phyloP scores from a whole-genome alignment of 225 moss, liverwort and hornwort genomes.

The Polytrichum formosum region DNA sequence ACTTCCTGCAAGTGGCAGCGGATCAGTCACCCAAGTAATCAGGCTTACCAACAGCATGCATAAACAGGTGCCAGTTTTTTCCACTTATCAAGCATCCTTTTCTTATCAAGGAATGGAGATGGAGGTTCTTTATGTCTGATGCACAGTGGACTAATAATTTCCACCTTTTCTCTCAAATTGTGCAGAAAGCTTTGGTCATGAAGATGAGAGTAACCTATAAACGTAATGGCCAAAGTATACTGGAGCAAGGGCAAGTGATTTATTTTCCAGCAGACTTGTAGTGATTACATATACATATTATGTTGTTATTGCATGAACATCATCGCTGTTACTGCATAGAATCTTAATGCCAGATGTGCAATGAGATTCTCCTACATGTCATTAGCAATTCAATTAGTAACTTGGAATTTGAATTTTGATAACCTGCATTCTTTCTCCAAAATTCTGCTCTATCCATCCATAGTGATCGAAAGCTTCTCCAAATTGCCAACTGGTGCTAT shows the following conservation, averaged over 20 bases:
- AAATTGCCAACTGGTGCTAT: too few relatives aligned
- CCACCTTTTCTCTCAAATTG: slow-evolving; percentile 1
- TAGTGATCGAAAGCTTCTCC: too few relatives aligned
- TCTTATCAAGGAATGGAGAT: neutral
- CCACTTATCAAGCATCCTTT: neutral
- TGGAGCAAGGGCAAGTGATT: slow-evolving; percentile 94
- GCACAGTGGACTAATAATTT: neutral
- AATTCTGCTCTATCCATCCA: too few relatives aligned
- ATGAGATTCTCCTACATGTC: too few relatives aligned
- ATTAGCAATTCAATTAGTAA: too few relatives aligned
- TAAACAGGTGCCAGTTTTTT: slow-evolving; percentile 67
- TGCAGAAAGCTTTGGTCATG: slow-evolving; percentile 98
- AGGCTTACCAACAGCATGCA: slow-evolving; percentile 82
- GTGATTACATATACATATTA: neutral
- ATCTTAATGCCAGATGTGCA: too few relatives aligned
- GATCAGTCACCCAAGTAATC: slow-evolving; percentile 72
- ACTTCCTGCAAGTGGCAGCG: slow-evolving; percentile 69
- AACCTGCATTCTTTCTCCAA: too few relatives aligned
- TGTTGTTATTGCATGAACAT: too few relatives aligned
- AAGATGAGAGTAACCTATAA: slow-evolving; percentile 89
- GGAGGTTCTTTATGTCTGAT: too few relatives aligned
- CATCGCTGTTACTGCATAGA: too few relatives aligned
- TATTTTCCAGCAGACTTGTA: slow-evolving; percentile 93
- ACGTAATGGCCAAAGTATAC: slow-evolving; percentile 59
- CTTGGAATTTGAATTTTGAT: too few relatives aligned